Evolutionary conservation across 1,139 yeast genomes (phyloP).

Genomic region (Arxiozyma bovina): DNA sequence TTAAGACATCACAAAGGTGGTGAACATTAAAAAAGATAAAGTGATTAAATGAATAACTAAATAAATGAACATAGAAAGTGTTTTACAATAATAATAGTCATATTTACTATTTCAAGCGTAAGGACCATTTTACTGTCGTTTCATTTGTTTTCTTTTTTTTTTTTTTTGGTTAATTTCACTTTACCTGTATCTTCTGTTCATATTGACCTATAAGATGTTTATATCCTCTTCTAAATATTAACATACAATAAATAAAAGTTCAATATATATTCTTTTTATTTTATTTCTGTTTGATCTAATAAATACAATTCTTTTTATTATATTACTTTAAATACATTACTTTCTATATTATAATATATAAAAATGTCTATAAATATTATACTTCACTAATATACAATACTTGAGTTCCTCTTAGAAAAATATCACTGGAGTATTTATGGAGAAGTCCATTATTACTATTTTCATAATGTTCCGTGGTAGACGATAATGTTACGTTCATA

Average conservation of each 20-base stretch:
- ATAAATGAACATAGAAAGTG: neutral
- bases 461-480: conserved; percentile 51
- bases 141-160: too few relatives aligned
- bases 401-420: conserved; percentile 89
- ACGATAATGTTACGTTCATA: conserved; percentile 86
- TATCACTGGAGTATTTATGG: conserved; percentile 67
- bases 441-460: conserved; percentile 43
- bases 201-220: too few relatives aligned
- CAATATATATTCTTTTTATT: neutral
- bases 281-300: neutral
- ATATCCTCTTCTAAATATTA: neutral
- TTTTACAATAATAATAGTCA: neutral
- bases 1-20: conserved; percentile 47
- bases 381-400: conserved; percentile 47
- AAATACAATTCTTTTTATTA: neutral
- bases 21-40: neutral
- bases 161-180: too few relatives aligned
- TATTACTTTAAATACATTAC: neutral
- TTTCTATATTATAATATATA: neutral
- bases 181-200: neutral
- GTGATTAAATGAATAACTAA: neutral
- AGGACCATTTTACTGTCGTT: neutral
- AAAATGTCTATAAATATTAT: conserved; percentile 5
- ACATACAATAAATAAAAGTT: neutral
- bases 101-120: neutral